phyloP scores from a whole-genome alignment of 352 stramenopile species.

The Plasmopara muralis region DNA sequence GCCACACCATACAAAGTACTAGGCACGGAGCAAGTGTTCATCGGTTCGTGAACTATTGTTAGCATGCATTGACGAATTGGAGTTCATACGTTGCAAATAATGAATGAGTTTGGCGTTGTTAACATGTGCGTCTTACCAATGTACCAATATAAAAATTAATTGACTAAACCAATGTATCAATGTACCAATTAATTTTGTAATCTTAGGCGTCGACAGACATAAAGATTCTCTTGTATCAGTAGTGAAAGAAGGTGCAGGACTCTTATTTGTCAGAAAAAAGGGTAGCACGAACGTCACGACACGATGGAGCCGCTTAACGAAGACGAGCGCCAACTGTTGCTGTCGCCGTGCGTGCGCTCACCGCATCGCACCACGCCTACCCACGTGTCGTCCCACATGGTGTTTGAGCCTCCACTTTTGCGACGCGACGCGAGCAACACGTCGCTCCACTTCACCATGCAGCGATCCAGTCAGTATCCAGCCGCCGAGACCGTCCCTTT shows the following conservation, averaged over 20 bases:
- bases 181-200: too few species aligned
- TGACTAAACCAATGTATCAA: neutral
- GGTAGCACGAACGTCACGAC: too few species aligned
- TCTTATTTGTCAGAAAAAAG: too few species aligned
- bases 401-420: conserved; percentile 64
- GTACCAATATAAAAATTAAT: too few species aligned
- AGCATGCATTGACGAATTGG: conserved; percentile 4
- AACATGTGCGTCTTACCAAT: neutral
- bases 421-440: conserved; percentile 45
- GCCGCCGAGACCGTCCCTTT: conserved; percentile 19
- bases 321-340: conserved; percentile 15
- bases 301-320: conserved; percentile 21
- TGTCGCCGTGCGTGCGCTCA: conserved; percentile 13
- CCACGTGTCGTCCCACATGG: conserved; percentile 29
- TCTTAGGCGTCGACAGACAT: too few species aligned
- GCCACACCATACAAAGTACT: conserved; percentile 1
- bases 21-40: conserved; percentile 13
- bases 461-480: conserved; percentile 5
- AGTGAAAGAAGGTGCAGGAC: too few species aligned
- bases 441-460: conserved; percentile 41
- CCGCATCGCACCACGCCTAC: conserved; percentile 9
- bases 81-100: conserved; percentile 3
- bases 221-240: too few species aligned
- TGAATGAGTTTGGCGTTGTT: neutral
- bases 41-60: conserved; percentile 16